These are phyloP conservation scores for Trichoderma asperelloides DNA, from an alignment of 495 filamentous ascomycete genomes.

Conservation along the genomic window DNA sequence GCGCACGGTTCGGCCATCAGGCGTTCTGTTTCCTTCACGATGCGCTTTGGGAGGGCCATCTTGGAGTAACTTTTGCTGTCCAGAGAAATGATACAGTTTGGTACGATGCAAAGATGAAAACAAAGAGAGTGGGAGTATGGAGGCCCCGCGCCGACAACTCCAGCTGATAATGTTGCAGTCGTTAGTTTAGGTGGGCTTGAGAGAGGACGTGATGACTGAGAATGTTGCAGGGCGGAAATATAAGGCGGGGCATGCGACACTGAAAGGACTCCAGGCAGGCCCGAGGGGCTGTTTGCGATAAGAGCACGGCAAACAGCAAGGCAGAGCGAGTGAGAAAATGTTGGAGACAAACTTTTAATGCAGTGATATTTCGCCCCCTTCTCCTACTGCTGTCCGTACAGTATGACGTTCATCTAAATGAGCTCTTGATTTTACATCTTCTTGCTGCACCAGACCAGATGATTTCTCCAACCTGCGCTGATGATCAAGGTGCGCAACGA, in stretches of 20 bases:
- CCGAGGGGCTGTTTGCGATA: slow-evolving; percentile 3
- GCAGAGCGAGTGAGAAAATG: neutral
- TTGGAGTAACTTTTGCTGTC: neutral
- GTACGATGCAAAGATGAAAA: neutral
- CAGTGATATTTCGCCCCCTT: no score
- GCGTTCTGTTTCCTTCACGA: slow-evolving; percentile 97
- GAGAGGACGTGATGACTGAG: neutral
- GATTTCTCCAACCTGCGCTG: no score
- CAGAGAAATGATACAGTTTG: neutral
- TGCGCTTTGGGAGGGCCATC: slow-evolving; percentile 87
- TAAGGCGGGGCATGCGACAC: slow-evolving; percentile 6
- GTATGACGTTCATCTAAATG: no score
- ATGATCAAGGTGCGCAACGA: no score
- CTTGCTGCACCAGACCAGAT: no score
- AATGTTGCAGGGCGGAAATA: neutral
- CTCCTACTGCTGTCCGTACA: no score
- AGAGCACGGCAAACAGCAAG: neutral
- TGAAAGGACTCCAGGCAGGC: neutral
- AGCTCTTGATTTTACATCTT: no score
- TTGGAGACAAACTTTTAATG: neutral
- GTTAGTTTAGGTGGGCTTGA: neutral
- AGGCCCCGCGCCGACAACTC: neutral
- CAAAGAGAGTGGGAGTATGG: neutral
- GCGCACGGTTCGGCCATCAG: slow-evolving; percentile 92
- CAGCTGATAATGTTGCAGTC: neutral